A percentile compares a stretch with the other conserved stretches of the same genome.
Evolutionary conservation across 805 yeast genomes (phyloP).

Genomic region (Wickerhamomyces pijperi): DNA sequence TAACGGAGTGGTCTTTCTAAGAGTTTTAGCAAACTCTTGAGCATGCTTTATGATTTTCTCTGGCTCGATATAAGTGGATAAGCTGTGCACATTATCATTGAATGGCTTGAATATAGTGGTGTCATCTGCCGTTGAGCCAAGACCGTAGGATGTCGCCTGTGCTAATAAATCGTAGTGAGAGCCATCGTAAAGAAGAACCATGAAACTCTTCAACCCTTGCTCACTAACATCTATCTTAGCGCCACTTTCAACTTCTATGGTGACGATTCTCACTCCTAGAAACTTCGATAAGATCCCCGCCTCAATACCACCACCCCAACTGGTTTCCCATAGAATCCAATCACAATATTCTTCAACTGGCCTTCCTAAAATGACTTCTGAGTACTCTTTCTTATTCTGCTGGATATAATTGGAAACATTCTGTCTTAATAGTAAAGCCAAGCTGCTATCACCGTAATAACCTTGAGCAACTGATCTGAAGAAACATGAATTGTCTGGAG

Average conservation of each 20-base stretch:
- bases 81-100: neutral
- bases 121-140: neutral
- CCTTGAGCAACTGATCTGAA: conserved; percentile 56
- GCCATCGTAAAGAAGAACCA: conserved; percentile 54
- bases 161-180: conserved; percentile 62
- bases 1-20: neutral
- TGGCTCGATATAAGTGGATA: neutral
- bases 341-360: conserved; percentile 34
- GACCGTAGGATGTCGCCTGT: conserved; percentile 10
- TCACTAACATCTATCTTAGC: conserved; percentile 40
- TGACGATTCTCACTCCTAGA: conserved; percentile 39
- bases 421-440: conserved; percentile 38
- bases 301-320: conserved; percentile 86
- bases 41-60: neutral
- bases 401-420: conserved; percentile 37
- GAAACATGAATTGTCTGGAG: conserved; percentile 72
- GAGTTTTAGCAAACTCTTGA: neutral
- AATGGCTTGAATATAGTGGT: neutral
- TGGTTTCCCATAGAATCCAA: conserved; percentile 50
- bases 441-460: conserved; percentile 28
- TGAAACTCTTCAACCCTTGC: conserved; percentile 24
- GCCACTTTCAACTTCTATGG: conserved; percentile 56
- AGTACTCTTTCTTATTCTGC: conserved; percentile 34
- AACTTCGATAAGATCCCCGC: conserved; percentile 47
- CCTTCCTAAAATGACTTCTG: conserved; percentile 47